phyloP scores from a whole-genome alignment of 345 rosid species.

The Jatropha curcas region DNA sequence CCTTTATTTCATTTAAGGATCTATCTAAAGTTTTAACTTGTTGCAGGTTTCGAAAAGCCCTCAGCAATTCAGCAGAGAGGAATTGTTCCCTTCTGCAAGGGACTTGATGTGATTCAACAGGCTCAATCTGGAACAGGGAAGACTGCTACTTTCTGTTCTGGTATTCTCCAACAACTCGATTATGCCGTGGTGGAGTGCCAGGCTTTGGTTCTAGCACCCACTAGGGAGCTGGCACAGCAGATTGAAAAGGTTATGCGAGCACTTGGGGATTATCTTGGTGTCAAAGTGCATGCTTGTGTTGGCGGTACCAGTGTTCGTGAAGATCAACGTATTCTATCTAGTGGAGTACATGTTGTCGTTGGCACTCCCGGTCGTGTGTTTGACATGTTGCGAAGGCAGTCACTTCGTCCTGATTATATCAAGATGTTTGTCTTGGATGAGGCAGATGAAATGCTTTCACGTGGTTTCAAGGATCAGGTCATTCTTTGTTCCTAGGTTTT shows the following conservation, averaged over 20 bases:
- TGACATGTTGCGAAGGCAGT: constrained; percentile 33
- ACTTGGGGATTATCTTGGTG: constrained; percentile 28
- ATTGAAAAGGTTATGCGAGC: constrained; percentile 37
- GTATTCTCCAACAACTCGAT: constrained; percentile 31
- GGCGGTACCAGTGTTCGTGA: constrained; percentile 28
- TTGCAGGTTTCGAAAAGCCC: constrained; percentile 35
- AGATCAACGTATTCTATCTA: constrained; percentile 22
- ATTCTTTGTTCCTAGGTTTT: background rate
- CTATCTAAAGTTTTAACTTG: background rate
- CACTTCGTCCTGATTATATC: constrained; percentile 24
- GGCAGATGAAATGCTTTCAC: constrained; percentile 28
- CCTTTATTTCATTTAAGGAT: background rate
- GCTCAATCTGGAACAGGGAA: constrained; percentile 34
- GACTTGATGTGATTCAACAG: constrained; percentile 33
- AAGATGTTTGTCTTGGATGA: constrained; percentile 28
- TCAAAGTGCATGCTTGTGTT: constrained; percentile 31
- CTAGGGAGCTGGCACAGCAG: constrained; percentile 29
- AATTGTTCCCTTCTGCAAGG: constrained; percentile 31
- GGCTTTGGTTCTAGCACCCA: constrained; percentile 29
- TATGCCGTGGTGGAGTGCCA: constrained; percentile 27
- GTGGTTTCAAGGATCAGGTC: constrained; percentile 32
- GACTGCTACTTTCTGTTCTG: constrained; percentile 33
- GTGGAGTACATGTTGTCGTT: constrained; percentile 22
- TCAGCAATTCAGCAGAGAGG: constrained; percentile 34
- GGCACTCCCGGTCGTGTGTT: constrained; percentile 28